Evolutionary conservation across 2,329 filamentous ascomycete genomes (phyloP).

Genomic region (Rhynchosporium agropyri): DNA sequence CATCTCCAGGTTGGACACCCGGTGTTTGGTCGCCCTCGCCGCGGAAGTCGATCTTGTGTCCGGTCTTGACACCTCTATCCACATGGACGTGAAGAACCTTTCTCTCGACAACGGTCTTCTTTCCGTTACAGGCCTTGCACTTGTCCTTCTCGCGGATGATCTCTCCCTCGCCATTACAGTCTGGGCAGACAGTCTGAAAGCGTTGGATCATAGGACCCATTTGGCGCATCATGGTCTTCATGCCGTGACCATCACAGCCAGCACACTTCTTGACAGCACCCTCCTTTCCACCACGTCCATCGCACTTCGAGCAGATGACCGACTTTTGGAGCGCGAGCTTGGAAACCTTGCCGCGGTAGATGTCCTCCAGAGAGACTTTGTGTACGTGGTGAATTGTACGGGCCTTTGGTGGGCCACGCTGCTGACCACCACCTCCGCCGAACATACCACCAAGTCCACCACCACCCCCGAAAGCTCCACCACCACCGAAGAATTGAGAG

Average conservation of each 20-base stretch:
- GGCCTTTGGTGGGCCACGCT: slow-evolving; percentile 81
- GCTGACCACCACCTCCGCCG: slow-evolving; percentile 68
- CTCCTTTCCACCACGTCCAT: slow-evolving; percentile 93
- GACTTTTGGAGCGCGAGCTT: slow-evolving; percentile 97
- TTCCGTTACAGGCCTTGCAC: slow-evolving; percentile 94
- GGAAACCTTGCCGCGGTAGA: slow-evolving; percentile 96
- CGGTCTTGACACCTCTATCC: slow-evolving; percentile 89
- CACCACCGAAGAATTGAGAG: slow-evolving; percentile 89
- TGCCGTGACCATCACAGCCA: slow-evolving; percentile 90
- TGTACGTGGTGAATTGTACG: slow-evolving; percentile 97
- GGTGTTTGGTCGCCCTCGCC: slow-evolving; percentile 97
- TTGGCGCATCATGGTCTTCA: slow-evolving; percentile 99
- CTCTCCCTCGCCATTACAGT: slow-evolving; percentile 97
- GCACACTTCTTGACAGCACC: slow-evolving; percentile 93
- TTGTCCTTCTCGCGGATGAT: slow-evolving; percentile 95
- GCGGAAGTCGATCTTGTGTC: slow-evolving; percentile 95
- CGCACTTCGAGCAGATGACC: slow-evolving; percentile 93
- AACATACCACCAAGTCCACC: slow-evolving; percentile 78
- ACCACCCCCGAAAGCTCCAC: slow-evolving; percentile 68
- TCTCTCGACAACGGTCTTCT: slow-evolving; percentile 96
- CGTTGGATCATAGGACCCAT: slow-evolving; percentile 99
- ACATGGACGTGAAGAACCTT: slow-evolving; percentile 99
- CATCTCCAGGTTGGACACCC: slow-evolving; percentile 89
- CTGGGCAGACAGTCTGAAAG: slow-evolving; percentile 98
- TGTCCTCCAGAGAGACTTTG: slow-evolving; percentile 96